Evolutionary conservation across 331 rosid species (phyloP).

Genomic region (Saraca asoca): DNA sequence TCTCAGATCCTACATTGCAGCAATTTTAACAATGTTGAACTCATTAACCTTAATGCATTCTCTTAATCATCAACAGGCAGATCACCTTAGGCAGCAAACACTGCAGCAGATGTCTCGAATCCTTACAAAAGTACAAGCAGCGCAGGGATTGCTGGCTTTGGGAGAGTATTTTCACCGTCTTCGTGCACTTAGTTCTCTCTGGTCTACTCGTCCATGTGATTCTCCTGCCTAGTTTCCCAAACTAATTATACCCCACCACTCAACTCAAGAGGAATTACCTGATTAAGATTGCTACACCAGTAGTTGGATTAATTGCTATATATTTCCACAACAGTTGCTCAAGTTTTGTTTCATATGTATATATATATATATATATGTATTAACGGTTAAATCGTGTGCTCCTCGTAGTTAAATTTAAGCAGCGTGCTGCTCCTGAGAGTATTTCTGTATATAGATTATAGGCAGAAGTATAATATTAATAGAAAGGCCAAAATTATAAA

Average conservation of each 20-base stretch:
- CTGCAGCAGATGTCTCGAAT: constrained; percentile 64
- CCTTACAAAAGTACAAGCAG: constrained; percentile 64
- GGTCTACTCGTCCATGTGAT: constrained; percentile 59
- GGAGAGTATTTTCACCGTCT: constrained; percentile 81
- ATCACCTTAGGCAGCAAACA: constrained; percentile 77
- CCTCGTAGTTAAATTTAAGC: constrained; percentile 22
- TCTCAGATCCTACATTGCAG: neutral
- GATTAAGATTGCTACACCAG: too few species aligned
- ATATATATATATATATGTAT: constrained; percentile 8
- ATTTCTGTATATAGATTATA: constrained; percentile 30
- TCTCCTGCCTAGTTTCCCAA: constrained; percentile 17
- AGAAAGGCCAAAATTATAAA: too few species aligned
- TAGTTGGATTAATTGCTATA: neutral
- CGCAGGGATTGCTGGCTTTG: constrained; percentile 66
- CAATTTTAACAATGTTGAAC: constrained; percentile 9
- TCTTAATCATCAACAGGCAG: constrained; percentile 60
- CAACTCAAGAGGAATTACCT: neutral
- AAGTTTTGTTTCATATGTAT: constrained; percentile 17
- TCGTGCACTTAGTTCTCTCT: constrained; percentile 73
- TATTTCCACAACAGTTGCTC: constrained; percentile 25
- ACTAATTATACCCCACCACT: neutral
- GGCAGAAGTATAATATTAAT: neutral
- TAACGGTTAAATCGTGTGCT: neutral
- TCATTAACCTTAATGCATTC: constrained; percentile 17
- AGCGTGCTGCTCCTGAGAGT: constrained; percentile 30